Evolutionary conservation across 305 asterid genomes (phyloP).

Genomic region (Solanum chacoense): DNA sequence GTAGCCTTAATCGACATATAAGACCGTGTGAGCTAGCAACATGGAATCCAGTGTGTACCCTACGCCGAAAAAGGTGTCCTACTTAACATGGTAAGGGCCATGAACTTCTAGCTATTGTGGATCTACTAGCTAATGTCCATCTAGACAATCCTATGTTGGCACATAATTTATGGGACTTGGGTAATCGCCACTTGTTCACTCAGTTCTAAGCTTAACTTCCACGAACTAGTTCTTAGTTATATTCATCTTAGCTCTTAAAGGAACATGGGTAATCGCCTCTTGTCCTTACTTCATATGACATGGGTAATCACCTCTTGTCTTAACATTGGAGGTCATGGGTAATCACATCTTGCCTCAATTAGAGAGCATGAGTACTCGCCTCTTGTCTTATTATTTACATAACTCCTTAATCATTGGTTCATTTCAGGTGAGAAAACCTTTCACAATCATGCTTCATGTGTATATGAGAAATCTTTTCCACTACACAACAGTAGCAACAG

Average conservation of each 20-base stretch:
- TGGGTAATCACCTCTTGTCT: neutral
- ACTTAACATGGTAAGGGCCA: neutral
- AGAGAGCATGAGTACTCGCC: neutral
- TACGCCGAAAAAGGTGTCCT: neutral
- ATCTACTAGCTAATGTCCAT: neutral
- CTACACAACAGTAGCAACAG: neutral
- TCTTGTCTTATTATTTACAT: neutral
- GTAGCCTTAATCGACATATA: neutral
- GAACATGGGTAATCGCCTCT: neutral
- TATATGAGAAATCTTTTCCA: neutral
- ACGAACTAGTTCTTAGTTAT: neutral
- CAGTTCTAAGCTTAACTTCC: neutral
- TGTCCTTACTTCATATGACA: neutral
- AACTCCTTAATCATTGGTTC: neutral
- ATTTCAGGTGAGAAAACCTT: neutral
- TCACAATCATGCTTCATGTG: neutral
- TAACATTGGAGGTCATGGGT: neutral
- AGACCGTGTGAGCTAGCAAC: neutral
- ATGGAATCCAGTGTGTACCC: neutral
- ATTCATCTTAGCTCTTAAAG: neutral
- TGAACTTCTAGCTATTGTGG: neutral
- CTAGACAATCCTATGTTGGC: neutral
- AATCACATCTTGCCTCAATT: neutral
- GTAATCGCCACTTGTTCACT: neutral
- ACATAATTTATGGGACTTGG: neutral